A percentile compares a stretch with the other conserved stretches of the same genome.
Evolutionary conservation across 768 basidiomycete genomes (phyloP).

Genomic region (Lentinula aciculospora): DNA sequence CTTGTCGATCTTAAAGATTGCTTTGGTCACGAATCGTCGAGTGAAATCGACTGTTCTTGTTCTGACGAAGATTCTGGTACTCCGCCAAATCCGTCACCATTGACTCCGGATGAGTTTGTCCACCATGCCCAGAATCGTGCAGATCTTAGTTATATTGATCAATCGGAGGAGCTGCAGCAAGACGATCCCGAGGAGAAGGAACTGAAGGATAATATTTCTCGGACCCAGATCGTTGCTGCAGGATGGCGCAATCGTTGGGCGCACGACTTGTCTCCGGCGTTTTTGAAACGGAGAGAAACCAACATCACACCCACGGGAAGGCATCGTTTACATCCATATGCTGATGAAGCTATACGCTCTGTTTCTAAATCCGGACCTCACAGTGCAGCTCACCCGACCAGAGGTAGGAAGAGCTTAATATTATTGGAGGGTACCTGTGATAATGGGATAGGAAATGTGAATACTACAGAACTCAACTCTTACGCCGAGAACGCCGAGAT

Average conservation of each 20-base stretch:
- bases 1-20: constrained; percentile 38
- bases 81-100: constrained; percentile 32
- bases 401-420: neutral
- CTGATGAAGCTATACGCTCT: neutral
- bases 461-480: neutral
- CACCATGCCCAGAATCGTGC: constrained; percentile 7
- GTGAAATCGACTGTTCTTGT: constrained; percentile 34
- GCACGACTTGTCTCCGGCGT: constrained; percentile 16
- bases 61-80: constrained; percentile 28
- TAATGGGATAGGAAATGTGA: neutral
- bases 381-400: neutral
- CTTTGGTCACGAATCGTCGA: constrained; percentile 36
- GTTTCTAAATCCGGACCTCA: neutral
- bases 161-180: constrained; percentile 17
- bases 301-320: constrained; percentile 40
- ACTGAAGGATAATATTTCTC: constrained; percentile 20
- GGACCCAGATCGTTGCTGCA: constrained; percentile 36
- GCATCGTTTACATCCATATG: constrained; percentile 14
- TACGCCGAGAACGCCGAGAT: neutral
- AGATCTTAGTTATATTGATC: no score
- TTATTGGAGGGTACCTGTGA: neutral
- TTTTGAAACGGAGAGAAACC: constrained; percentile 39
- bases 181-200: constrained; percentile 16
- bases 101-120: constrained; percentile 26
- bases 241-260: constrained; percentile 56